Base-by-base conservation (phyloP, 2,329 filamentous ascomycete species). In the Cryoendolithus antarcticus region DNA sequence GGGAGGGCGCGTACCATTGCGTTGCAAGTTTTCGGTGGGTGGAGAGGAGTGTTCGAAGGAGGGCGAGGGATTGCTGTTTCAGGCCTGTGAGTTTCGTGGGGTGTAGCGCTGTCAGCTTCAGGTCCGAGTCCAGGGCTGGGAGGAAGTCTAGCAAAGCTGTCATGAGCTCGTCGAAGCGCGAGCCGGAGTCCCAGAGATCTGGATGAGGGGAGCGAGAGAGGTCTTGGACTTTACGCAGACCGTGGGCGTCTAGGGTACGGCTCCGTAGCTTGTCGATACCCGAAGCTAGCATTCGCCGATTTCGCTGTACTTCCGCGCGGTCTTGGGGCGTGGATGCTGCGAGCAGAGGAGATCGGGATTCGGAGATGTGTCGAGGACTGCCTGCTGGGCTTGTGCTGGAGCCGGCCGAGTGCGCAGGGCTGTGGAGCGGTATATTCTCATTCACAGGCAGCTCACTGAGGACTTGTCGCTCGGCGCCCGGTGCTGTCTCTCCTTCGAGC, bases 161-260 rank as follows among this genome's bases (percentile, higher is more conserved):
- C 29, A 86, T 63, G 2, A 88, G 67, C 6, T 77, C 69, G 46
- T 80, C 74, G 44, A 85, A 86, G 39, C 80, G 76, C 50, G 80
- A 77, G 35, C 80, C 75, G 43, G 80, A 74, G 1, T 71, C 69
- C 54, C 82, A 76, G 12, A 75, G 67, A 9, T 76, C 70, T 50
- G 61, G 58, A 15, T 71, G 72, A 53, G 70, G 74, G 42, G 82
- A 78, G 46, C 80, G 77, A 43, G 86, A 71, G 47, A 86, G 71
- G 30, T 78, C 78, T 57, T 88, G 82, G 35, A 88, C 66, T 52
- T 83, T 82, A 38, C 82, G 75, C 67, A 88, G 86, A 41, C 82
- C 82, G 54, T 86, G 82, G 3, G 83, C 81, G 54, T 88, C 83
- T n/a, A 89, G 71, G 1, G 75, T 75, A 50, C 76, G 75, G 24